Base-by-base conservation (phyloP, 495 filamentous ascomycete species). In the Aspergillus bridgeri region DNA sequence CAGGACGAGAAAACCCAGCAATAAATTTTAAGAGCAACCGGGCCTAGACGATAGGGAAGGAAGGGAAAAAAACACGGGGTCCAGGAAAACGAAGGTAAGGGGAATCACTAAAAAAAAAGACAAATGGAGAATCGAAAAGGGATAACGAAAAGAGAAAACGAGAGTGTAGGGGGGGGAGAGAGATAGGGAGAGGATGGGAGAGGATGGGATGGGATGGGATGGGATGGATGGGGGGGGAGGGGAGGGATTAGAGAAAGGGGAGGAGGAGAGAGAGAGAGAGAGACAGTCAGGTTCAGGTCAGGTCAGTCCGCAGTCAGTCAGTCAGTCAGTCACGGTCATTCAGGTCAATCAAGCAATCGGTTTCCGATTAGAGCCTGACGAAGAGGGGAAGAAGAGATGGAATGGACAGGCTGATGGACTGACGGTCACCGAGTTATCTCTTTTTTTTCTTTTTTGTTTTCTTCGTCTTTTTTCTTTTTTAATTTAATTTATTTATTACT, bases 11-110 rank as follows among this genome's bases (percentile, higher is more conserved):
- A 51, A 60, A 53, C 18, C 44, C 53, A 56, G 60, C 45, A 49
- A 53, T 52, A 44, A 62, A 60, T 42, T 43, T 51, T 43, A 57
- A 48, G 51, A 62, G 53, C 48, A 60, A 18, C 46, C 5, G 29
- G 33, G 33, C 17, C 33, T 13, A 38, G 33, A 4, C 33, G 33
- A 11, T 13, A n/a, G 33, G 33, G 33, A 55, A 44, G 33, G 43
- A 59, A 50, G 43, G 44, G 57, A 66, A 60, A 54, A 47, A 48
- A 59, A 45, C n/a, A n/a, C n/a, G 57, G 44, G 53, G 56, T 57
- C 61, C 61, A 48, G 23, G 25, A 22, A 58, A 66, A 71, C 62
- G 62, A 65, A 64, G 64, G 71, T 64, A 67, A 59, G 61, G 58
- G 55, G 58, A 56, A 58, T 60, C 45, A 63, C 51, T 44, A 48